Base-by-base conservation (phyloP, 2,329 filamentous ascomycete species). In the Colletotrichum brevisporum region DNA sequence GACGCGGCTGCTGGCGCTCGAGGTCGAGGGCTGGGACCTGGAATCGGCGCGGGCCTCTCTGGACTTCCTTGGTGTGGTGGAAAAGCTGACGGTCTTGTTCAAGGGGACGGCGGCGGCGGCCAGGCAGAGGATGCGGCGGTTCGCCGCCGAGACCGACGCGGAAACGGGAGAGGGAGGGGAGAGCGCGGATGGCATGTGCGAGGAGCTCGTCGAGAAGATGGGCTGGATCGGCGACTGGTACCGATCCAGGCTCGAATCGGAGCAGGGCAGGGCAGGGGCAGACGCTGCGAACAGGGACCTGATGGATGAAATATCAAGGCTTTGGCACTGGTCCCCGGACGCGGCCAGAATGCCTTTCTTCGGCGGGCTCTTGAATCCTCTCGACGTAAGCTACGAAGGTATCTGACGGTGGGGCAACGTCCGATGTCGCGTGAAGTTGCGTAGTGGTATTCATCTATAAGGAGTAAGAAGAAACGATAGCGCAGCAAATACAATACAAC, bases 11-110 rank as follows among this genome's bases (percentile, higher is more conserved):
- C 58, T 72, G 4, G 47, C 71, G 6, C 71, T 72, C 21, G 70
- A 71, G 47, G 55, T 66, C 10, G 70, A 70, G 16, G 71, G 71
- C 10, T 71, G 71, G 71, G 71, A 71, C 16, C 53, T 70, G 24
- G 56, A 54, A 6, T 48, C 67, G 5, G 71, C 63, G 10, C 51
- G 66, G 36, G 51, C 63, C 13, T 63, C 69, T 18, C 68, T 72
- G 18, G 63, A 70, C 53, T 70, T 70, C n/a, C 48, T 70, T 13
- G 47, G 39, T 31, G 63, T 68, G 16, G 62, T 65, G 66, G 67
- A 69, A 13, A 45, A 45, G 31, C 43, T 65, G 36, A 16, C 55
- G 8, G 31, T 8, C 18, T 15, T 65, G 31, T 60, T 51, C 21
- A 6, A 45, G 36, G 36, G 26, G 4, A 59, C 62, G n/a, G 54